Conservation (phyloP, 2,329 filamentous ascomycete genomes). For the Sclerotiophoma versabilis region DNA sequence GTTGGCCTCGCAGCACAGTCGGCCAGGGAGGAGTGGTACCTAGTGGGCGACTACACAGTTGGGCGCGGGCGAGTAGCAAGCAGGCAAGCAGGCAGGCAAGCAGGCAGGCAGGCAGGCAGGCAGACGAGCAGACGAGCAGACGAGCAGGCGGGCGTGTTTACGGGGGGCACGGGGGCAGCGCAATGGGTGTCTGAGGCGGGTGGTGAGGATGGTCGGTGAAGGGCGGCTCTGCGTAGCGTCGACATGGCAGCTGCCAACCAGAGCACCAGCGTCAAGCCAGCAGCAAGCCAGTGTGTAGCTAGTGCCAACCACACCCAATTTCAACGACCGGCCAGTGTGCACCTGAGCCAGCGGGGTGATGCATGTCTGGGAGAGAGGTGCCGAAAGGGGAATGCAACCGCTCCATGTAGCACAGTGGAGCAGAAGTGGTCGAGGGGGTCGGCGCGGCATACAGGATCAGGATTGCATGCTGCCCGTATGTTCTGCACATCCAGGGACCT, state of each 20-base stretch:
- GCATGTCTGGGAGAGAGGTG: slow-evolving; percentile 14
- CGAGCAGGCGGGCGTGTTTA: slow-evolving; percentile 20
- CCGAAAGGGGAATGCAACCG: slow-evolving; percentile 26
- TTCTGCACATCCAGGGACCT: slow-evolving; percentile 15
- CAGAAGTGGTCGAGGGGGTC: slow-evolving; percentile 32
- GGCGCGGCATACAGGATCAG: slow-evolving; percentile 26
- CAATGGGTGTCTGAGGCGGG: slow-evolving; percentile 21
- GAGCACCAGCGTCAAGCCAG: slow-evolving; percentile 5
- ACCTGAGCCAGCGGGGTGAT: slow-evolving; percentile 15
- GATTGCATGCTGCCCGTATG: slow-evolving; percentile 14
- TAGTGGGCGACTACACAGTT: slow-evolving; percentile 8
- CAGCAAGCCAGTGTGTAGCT: slow-evolving; percentile 8
- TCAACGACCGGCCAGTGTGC: slow-evolving; percentile 24
- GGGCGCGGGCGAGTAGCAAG: slow-evolving; percentile 22
- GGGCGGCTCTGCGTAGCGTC: slow-evolving; percentile 13
- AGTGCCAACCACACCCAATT: slow-evolving; percentile 31
- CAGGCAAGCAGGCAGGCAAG: too few relatives aligned
- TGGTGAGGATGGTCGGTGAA: slow-evolving; percentile 20
- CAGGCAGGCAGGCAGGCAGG: too few relatives aligned
- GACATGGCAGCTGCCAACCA: slow-evolving; percentile 11
- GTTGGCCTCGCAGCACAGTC: slow-evolving; percentile 17
- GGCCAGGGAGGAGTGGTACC: not conserved
- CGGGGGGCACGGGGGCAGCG: slow-evolving; percentile 19
- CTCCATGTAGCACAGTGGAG: slow-evolving; percentile 26
- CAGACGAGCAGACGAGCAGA: too few relatives aligned